Percentiles rank a stretch among this genome's conserved stretches.
phyloP scores from a whole-genome alignment of 2,329 filamentous ascomycete species.

The Hysterium pulicare region DNA sequence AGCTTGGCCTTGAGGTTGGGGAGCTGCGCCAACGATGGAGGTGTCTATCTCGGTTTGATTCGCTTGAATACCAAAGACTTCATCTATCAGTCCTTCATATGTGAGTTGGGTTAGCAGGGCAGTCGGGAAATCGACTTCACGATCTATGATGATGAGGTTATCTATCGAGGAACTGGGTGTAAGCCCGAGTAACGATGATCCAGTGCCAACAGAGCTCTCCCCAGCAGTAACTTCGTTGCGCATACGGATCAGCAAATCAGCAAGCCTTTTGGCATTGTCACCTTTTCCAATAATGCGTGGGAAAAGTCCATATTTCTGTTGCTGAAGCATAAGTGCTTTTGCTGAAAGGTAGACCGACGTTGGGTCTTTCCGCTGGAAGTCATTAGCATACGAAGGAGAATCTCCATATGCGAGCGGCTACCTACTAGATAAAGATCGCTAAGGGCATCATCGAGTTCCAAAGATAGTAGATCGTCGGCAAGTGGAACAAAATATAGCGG shows the following conservation, averaged over 20 bases:
- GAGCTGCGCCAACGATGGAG: slow-evolving; percentile 75
- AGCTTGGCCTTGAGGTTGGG: slow-evolving; percentile 55
- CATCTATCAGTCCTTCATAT: slow-evolving; percentile 93
- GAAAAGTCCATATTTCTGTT: slow-evolving; percentile 88
- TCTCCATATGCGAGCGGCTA: background rate
- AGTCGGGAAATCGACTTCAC: slow-evolving; percentile 91
- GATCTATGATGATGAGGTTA: slow-evolving; percentile 89
- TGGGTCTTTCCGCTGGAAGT: slow-evolving; percentile 69
- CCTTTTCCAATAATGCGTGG: slow-evolving; percentile 94
- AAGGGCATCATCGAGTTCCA: slow-evolving; percentile 86
- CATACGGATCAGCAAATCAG: slow-evolving; percentile 85
- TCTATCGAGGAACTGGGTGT: slow-evolving; percentile 85
- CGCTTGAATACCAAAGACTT: slow-evolving; percentile 85
- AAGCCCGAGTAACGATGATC: slow-evolving; percentile 59
- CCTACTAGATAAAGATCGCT: slow-evolving; percentile 76
- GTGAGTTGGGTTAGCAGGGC: slow-evolving; percentile 90
- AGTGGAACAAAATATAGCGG: slow-evolving; percentile 87
- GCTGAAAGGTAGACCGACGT: slow-evolving; percentile 87
- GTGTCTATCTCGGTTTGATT: slow-evolving; percentile 93
- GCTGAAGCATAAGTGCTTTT: slow-evolving; percentile 89
- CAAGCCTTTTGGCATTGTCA: slow-evolving; percentile 84
- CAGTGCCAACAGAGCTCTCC: slow-evolving; percentile 61
- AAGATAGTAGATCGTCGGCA: slow-evolving; percentile 84
- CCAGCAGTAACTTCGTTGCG: slow-evolving; percentile 81
- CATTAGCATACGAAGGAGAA: slow-evolving; percentile 19